A percentile compares a stretch with the other conserved stretches of the same genome.
Conservation (phyloP, 2,329 filamentous ascomycete species). For the Colletotrichum tofieldiae region DNA sequence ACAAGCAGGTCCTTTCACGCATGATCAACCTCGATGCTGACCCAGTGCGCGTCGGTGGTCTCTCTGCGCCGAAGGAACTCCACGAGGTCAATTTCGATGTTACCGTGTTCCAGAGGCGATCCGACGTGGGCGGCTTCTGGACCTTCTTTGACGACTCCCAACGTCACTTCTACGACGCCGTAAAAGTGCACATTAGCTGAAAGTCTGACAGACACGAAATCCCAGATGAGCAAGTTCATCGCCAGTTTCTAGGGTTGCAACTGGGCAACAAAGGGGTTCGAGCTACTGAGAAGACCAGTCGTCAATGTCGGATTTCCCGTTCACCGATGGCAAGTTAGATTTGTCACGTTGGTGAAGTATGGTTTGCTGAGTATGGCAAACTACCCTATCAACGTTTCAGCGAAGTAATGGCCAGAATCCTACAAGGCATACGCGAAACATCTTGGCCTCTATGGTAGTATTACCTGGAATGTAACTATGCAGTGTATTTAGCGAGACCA, state of each 20-base stretch:
- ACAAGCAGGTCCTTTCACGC: constrained; percentile 12
- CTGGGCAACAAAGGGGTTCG: neutral
- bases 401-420: constrained; percentile 39
- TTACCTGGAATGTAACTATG: constrained; percentile 43
- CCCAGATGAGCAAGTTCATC: too few relatives aligned
- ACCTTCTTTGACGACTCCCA: constrained; percentile 45
- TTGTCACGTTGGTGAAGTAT: neutral
- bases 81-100: constrained; percentile 47
- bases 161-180: neutral
- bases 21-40: too few relatives aligned
- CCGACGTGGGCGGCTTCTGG: constrained; percentile 47
- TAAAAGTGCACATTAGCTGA: neutral
- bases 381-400: constrained; percentile 10
- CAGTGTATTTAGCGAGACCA: constrained; percentile 41
- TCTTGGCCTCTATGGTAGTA: constrained; percentile 43
- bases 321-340: constrained; percentile 44
- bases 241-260: neutral
- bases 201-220: neutral
- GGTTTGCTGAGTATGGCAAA: neutral
- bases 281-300: constrained; percentile 28
- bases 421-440: constrained; percentile 46
- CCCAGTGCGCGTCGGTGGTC: constrained; percentile 40
- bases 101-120: constrained; percentile 46
- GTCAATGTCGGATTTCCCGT: constrained; percentile 47
- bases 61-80: constrained; percentile 47